A percentile compares a stretch with the other conserved stretches of the same genome.
phyloP scores from a whole-genome alignment of 106 monocot species.

The Dendrobium catenatum region DNA sequence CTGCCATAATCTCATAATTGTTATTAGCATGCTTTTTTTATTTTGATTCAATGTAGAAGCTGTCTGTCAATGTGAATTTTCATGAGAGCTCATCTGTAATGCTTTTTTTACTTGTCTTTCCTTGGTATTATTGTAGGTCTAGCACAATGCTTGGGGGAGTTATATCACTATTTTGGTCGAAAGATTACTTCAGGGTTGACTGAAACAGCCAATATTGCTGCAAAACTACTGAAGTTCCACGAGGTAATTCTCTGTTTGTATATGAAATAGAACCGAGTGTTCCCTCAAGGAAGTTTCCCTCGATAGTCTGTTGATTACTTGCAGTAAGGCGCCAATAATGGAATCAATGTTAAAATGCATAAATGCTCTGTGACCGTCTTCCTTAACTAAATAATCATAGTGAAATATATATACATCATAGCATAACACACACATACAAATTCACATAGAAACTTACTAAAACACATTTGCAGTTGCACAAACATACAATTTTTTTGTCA shows the following conservation, averaged over 20 bases:
- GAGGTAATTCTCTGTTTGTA: constrained; percentile 46
- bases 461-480: not conserved
- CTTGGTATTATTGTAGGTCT: constrained; percentile 43
- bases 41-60: not conserved
- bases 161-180: constrained; percentile 86
- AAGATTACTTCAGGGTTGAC: constrained; percentile 86
- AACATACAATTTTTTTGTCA: not conserved
- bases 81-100: not conserved
- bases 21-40: not conserved
- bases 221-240: constrained; percentile 84
- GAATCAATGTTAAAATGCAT: not conserved
- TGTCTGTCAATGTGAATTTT: not conserved
- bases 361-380: not conserved
- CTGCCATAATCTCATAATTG: not conserved
- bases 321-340: not conserved
- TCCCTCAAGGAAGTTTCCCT: not conserved
- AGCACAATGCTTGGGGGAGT: constrained; percentile 87
- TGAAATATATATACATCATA: not conserved
- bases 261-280: not conserved
- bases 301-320: not conserved
- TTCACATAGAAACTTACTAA: not conserved
- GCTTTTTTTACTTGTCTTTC: not conserved
- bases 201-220: constrained; percentile 74
- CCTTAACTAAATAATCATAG: not conserved
- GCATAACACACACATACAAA: not conserved